Base-by-base conservation (phyloP, 441 rosid species). In the Syzygium malaccense region DNA sequence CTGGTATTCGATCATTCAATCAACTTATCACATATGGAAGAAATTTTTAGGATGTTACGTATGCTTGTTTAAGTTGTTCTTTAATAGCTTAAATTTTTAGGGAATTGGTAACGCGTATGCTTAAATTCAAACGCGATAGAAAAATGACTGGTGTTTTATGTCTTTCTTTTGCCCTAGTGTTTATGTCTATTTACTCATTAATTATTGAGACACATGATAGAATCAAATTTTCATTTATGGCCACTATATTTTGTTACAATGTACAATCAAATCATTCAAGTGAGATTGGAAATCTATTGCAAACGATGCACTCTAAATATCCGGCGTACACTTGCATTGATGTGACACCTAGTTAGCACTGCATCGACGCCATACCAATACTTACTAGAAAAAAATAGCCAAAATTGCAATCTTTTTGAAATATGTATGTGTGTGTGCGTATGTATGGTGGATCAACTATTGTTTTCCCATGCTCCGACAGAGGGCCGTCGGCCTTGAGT, bases 361-460 rank as follows among this genome's bases (percentile, higher is more conserved):
- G 49, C 80, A 33, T 71, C 12, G 37, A 11, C 6, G 13, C 13
- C 79, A 33, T 68, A 33, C 45, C 45, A 9, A 33, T 8, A 23
- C 26, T 9, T 9, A 32, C 7, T 18, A 4, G 2, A 66, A 4
- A 4, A 55, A 32, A 32, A 66, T 8, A 4, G 26, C 14, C 14
- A 1, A 66, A 2, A 8, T 20, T 18, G 20, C 45, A 8, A 0
- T 18, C 78, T 18, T 32, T 66, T 66, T 4, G 45, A 32, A 66
- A 8, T 45, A 60, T 28, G 4, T 23, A 26, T 60, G 1, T 58
- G 4, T 12, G 4, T 1, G 4, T 26, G 4, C 2, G 19, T 2
- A 32, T 11, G n/a, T 30, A 37, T 33, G 25, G 33, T 32, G 25
- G 25, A 66, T 66, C 78, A 66, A 32, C 78, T 66, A 33, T 32